A percentile compares a stretch with the other conserved stretches of the same genome.
phyloP scores from a whole-genome alignment of 2,329 filamentous ascomycete genomes.

The Colletotrichum sp. region DNA sequence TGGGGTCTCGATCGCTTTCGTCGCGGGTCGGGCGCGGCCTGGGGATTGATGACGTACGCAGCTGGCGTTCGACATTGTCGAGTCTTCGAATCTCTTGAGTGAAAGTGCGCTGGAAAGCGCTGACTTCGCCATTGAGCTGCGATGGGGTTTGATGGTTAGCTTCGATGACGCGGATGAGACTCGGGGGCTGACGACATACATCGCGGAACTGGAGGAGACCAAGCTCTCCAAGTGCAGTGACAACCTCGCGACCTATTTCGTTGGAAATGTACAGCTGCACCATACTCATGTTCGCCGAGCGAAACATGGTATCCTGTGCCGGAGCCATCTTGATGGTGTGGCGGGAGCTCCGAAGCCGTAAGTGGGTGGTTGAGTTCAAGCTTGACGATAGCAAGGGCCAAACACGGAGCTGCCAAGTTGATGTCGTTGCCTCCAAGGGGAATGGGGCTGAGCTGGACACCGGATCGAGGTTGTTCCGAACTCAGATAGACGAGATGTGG shows the following conservation, averaged over 20 bases:
- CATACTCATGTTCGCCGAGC: constrained; percentile 99
- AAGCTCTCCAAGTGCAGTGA: constrained; percentile 94
- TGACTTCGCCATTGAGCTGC: constrained; percentile 90
- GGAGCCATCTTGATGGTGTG: constrained; percentile 60
- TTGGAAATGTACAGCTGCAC: constrained; percentile 99
- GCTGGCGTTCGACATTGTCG: constrained; percentile 97
- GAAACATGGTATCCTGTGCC: constrained; percentile 92
- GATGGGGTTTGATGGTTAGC: constrained; percentile 24
- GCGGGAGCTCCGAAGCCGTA: constrained; percentile 23
- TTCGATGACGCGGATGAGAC: neutral
- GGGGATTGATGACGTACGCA: constrained; percentile 68
- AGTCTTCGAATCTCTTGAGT: constrained; percentile 97
- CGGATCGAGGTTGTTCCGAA: neutral
- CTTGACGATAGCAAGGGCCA: constrained; percentile 18
- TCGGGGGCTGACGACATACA: constrained; percentile 60
- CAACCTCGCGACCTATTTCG: constrained; percentile 97
- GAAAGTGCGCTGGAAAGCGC: constrained; percentile 95
- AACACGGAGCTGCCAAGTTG: constrained; percentile 22
- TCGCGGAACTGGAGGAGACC: constrained; percentile 97
- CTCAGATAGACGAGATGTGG: neutral
- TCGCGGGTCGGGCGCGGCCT: neutral
- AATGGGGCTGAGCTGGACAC: neutral
- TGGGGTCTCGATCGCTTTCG: neutral
- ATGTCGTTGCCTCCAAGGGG: constrained; percentile 23
- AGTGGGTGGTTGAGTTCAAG: constrained; percentile 14